phyloP scores from a whole-genome alignment of 805 yeast species.

The Debaryomyces maramus region DNA sequence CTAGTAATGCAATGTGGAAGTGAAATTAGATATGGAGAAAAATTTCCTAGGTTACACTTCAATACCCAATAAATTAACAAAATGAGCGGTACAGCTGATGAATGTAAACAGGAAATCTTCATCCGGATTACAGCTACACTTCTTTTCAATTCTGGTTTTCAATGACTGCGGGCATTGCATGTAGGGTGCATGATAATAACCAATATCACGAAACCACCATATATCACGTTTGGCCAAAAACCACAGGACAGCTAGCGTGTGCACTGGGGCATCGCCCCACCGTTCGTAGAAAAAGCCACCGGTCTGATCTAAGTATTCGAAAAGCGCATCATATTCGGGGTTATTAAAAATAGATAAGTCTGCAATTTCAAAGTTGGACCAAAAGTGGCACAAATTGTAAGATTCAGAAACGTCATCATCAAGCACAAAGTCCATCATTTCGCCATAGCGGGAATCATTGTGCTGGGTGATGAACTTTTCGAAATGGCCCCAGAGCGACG shows the following conservation, averaged over 20 bases:
- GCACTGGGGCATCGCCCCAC: slow-evolving; percentile 96
- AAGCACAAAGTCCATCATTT: slow-evolving; percentile 14
- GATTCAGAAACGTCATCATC: slow-evolving; percentile 21
- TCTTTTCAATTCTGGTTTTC: slow-evolving; percentile 20
- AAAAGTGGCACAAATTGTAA: slow-evolving; percentile 77
- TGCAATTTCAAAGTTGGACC: slow-evolving; percentile 80
- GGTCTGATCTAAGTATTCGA: slow-evolving; percentile 57
- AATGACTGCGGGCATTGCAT: slow-evolving; percentile 53
- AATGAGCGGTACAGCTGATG: slow-evolving; percentile 23
- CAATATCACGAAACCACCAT: slow-evolving; percentile 73
- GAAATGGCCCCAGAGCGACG: slow-evolving; percentile 60
- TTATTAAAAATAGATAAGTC: slow-evolving; percentile 68
- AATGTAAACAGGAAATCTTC: slow-evolving; percentile 30
- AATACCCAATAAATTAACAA: slow-evolving; percentile 6
- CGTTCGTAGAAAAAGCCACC: slow-evolving; percentile 87
- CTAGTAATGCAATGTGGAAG: too few relatives aligned
- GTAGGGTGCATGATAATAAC: slow-evolving; percentile 74
- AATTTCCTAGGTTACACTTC: too few relatives aligned
- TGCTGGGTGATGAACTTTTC: slow-evolving; percentile 43
- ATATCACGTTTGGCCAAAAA: slow-evolving; percentile 56
- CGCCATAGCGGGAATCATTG: slow-evolving; percentile 31
- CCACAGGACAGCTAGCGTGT: slow-evolving; percentile 70
- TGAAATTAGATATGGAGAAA: too few relatives aligned
- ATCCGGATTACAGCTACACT: slow-evolving; percentile 40
- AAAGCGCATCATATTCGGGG: slow-evolving; percentile 55